Evolutionary conservation across 352 stramenopile species (phyloP).

Genomic region (Pythium periplocum): DNA sequence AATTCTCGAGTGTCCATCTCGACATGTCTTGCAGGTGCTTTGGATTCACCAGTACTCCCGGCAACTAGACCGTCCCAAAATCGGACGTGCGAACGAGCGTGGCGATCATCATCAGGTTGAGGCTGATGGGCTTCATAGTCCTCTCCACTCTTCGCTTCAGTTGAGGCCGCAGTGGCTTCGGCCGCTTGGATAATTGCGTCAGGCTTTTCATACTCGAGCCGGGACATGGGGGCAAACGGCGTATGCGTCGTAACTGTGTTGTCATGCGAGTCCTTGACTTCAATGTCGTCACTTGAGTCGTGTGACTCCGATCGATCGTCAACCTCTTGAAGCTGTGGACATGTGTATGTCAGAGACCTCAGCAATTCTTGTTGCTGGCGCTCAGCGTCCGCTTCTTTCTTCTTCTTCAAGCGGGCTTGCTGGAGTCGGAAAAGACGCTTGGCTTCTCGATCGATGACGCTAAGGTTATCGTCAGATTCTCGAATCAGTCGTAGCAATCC

Average conservation of each 20-base stretch:
- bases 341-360: neutral
- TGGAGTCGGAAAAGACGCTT: constrained; percentile 41
- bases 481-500: constrained; percentile 37
- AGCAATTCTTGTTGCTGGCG: constrained; percentile 1
- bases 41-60: neutral
- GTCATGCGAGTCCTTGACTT: neutral
- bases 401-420: constrained; percentile 26
- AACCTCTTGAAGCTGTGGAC: too few relatives aligned
- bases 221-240: too few relatives aligned
- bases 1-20: constrained; percentile 14
- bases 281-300: neutral
- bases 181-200: neutral
- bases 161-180: neutral
- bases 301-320: neutral
- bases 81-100: constrained; percentile 1
- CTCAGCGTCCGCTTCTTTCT: neutral
- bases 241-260: neutral
- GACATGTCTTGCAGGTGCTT: neutral
- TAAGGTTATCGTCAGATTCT: constrained; percentile 69
- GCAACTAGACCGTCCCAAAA: constrained; percentile 20
- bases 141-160: neutral
- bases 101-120: neutral
- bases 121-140: neutral
- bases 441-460: constrained; percentile 52
- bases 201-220: neutral